Evolutionary conservation across 139 green algal genomes (phyloP).

Genomic region (Micractinium conductrix): DNA sequence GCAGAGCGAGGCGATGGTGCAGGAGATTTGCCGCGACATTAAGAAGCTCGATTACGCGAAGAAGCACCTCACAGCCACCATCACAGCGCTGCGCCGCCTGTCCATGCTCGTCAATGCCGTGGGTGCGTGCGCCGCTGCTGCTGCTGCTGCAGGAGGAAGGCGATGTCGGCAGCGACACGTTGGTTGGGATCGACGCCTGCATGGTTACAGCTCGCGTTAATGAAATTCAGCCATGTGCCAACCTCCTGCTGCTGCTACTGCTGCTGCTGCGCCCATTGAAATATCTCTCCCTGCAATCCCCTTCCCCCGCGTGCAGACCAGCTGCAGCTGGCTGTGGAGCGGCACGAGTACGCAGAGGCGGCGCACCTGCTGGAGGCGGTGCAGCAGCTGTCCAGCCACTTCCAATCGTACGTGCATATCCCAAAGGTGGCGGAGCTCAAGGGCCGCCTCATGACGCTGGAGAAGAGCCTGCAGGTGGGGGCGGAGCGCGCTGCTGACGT

Average conservation of each 20-base stretch:
- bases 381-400: slow-evolving; percentile 92
- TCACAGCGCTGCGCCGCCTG: slow-evolving; percentile 92
- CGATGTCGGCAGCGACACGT: too few relatives aligned
- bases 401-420: slow-evolving; percentile 87
- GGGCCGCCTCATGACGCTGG: slow-evolving; percentile 63
- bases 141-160: too few relatives aligned
- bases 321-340: slow-evolving; percentile 70
- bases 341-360: slow-evolving; percentile 87
- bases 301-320: slow-evolving; percentile 35
- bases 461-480: slow-evolving; percentile 47
- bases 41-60: slow-evolving; percentile 97
- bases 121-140: slow-evolving; percentile 39
- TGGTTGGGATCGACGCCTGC: too few relatives aligned
- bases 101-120: slow-evolving; percentile 93
- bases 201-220: too few relatives aligned
- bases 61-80: slow-evolving; percentile 94
- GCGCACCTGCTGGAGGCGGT: slow-evolving; percentile 95
- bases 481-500: slow-evolving; percentile 37
- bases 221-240: too few relatives aligned
- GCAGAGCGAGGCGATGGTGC: slow-evolving; percentile 93
- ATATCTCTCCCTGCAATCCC: too few relatives aligned
- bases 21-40: slow-evolving; percentile 96
- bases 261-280: not conserved
- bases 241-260: too few relatives aligned
- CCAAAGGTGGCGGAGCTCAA: slow-evolving; percentile 86